Evolutionary conservation across 2,329 filamentous ascomycete species (phyloP), one percentile per base, ranked within the genome.

Genomic region (Didymellaceae sp.): DNA sequence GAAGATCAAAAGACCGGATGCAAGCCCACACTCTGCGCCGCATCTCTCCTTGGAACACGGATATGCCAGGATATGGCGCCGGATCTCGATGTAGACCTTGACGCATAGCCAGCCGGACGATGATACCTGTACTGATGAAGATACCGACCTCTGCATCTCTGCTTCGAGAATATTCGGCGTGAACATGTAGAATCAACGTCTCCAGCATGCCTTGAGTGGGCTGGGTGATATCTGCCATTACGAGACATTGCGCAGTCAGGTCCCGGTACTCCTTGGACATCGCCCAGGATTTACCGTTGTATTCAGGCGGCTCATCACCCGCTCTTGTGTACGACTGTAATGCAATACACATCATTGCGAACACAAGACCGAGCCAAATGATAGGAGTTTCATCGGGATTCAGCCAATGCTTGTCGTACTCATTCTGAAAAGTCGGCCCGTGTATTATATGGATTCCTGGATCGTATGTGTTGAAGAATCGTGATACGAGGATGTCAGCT

Each of bases 381-480:
- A 91, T 78, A 1, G 86, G 82, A 4, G 88, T 87, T 59, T 88
- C 87, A 11, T 82, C 82, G 0, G 90, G 89, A 62, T 87, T 85
- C 63, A 86, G 77, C 89, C 89, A 93, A 66, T 86, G 82, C 55
- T 77, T 76, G 56, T 86, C 82, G 61, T 87, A 87, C 70, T 86
- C 75, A 37, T 71, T 72, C 65, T 93, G 86, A 65, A 97, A 97
- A 0, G 90, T 92, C 9, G 91, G 92, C 0, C 86, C 86, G 51
- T 80, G 77, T 45, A 81, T 77, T 48, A 80, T 79, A 48, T 79
- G 81, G 41, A 84, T 81, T 21, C 82, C 80, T 11, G 84, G 85
- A 60, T 87, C 85, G 59, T 84, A 85, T 21, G 89, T 93, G 69
- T 93, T 93, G 78, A 97, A 97, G 69, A 95, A 99, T 53, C 93